Evolutionary conservation across 345 rosid genomes (phyloP).

Genomic region (Heritiera littoralis): DNA sequence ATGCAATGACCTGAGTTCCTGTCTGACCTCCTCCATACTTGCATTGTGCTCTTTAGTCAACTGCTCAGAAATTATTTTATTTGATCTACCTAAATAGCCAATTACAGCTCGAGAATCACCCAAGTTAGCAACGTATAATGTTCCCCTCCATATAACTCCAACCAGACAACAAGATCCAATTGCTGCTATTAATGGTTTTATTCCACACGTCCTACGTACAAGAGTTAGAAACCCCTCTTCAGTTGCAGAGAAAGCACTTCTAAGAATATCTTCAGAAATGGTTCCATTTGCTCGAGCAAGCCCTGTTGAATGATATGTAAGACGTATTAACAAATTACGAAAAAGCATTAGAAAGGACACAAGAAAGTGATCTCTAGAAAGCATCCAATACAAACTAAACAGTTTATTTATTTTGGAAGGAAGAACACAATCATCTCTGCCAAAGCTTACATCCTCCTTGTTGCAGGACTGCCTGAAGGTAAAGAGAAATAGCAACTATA

Average conservation of each 20-base stretch:
- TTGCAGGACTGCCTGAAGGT: background rate
- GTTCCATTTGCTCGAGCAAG: conserved; percentile 54
- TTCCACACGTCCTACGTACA: conserved; percentile 61
- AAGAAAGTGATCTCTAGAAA: background rate
- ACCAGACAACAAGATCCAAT: conserved; percentile 89
- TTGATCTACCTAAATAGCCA: conserved; percentile 57
- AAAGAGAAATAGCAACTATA: background rate
- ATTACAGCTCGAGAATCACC: conserved; percentile 96
- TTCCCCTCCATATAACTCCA: conserved; percentile 82
- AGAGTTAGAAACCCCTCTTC: conserved; percentile 89
- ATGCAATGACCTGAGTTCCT: conserved; percentile 80
- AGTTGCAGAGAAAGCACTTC: conserved; percentile 69
- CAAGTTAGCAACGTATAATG: conserved; percentile 72
- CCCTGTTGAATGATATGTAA: conserved; percentile 41
- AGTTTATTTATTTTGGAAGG: background rate
- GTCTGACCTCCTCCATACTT: conserved; percentile 79
- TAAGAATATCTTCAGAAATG: conserved; percentile 69
- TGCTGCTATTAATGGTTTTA: conserved; percentile 81
- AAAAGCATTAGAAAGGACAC: background rate
- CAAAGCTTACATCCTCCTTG: background rate
- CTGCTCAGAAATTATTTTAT: conserved; percentile 78
- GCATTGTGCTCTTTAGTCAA: conserved; percentile 86
- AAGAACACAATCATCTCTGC: conserved; percentile 5
- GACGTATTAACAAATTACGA: background rate
- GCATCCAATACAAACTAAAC: background rate